Evolutionary conservation across 1,139 yeast species (phyloP).

Genomic region (Lizanozyma gosingica): DNA sequence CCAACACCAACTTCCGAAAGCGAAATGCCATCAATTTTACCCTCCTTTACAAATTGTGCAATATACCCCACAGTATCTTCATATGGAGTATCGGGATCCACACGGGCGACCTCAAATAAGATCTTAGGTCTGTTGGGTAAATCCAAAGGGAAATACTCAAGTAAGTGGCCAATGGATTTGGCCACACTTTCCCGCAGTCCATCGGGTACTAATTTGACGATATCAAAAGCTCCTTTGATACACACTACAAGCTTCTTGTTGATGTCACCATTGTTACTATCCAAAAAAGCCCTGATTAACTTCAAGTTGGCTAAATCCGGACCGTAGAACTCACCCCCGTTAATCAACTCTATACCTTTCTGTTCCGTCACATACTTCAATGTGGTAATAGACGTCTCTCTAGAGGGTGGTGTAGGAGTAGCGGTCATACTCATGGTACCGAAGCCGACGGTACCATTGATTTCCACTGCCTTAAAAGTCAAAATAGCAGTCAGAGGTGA

Average conservation of each 20-base stretch:
- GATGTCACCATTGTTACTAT: slow-evolving; percentile 40
- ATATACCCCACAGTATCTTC: slow-evolving; percentile 43
- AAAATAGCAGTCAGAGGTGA: not conserved
- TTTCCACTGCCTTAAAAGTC: not conserved
- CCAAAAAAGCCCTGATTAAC: slow-evolving; percentile 48
- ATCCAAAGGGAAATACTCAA: slow-evolving; percentile 34
- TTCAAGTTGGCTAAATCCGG: slow-evolving; percentile 41
- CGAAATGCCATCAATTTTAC: slow-evolving; percentile 57
- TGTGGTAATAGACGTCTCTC: slow-evolving; percentile 12
- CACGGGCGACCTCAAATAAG: slow-evolving; percentile 62
- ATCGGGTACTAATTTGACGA: slow-evolving; percentile 29
- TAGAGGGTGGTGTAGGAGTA: slow-evolving; percentile 33
- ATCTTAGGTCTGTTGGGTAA: slow-evolving; percentile 31
- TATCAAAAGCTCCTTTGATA: slow-evolving; percentile 56
- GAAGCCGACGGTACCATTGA: slow-evolving; percentile 33
- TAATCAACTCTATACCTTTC: slow-evolving; percentile 49
- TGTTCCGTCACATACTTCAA: slow-evolving; percentile 15
- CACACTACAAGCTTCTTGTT: slow-evolving; percentile 47
- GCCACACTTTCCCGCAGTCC: slow-evolving; percentile 41
- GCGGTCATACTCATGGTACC: slow-evolving; percentile 63
- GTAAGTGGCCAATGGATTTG: slow-evolving; percentile 42
- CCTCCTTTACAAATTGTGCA: slow-evolving; percentile 43
- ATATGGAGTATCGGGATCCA: slow-evolving; percentile 42
- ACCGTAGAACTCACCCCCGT: slow-evolving; percentile 78
- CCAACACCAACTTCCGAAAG: slow-evolving; percentile 61